These are phyloP conservation scores for Teratosphaeriaceae sp. DNA, from an alignment of 2,329 filamentous ascomycete genomes.

Conservation along the genomic window DNA sequence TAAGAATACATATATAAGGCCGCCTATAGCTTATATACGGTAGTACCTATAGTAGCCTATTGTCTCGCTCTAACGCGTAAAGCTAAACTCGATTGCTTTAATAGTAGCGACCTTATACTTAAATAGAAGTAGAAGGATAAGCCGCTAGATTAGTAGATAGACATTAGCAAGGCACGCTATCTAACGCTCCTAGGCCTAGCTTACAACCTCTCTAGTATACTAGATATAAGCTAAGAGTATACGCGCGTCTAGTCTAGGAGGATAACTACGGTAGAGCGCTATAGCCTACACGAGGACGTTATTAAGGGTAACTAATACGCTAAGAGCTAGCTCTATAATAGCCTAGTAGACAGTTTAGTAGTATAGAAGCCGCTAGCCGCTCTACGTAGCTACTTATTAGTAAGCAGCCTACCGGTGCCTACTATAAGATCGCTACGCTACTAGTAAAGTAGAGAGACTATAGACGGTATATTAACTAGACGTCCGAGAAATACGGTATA, in stretches of 20 bases:
- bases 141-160: background rate
- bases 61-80: background rate
- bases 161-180: background rate
- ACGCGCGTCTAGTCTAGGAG: slow-evolving; percentile 9
- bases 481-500: too few species aligned
- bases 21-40: too few species aligned
- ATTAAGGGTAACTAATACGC: slow-evolving; percentile 4
- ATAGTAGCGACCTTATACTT: background rate
- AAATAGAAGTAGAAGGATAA: background rate
- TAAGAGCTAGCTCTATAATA: slow-evolving; percentile 2
- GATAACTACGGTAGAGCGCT: slow-evolving; percentile 7
- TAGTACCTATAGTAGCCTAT: too few species aligned
- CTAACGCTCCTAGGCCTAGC: slow-evolving; percentile 6
- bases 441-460: too few species aligned
- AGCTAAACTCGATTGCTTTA: background rate
- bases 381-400: too few species aligned
- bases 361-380: too few species aligned
- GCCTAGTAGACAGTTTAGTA: background rate
- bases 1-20: too few species aligned
- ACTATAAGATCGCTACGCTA: too few species aligned
- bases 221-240: slow-evolving; percentile 8
- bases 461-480: too few species aligned
- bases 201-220: slow-evolving; percentile 8
- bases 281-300: slow-evolving; percentile 3
- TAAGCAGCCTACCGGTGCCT: too few species aligned